A percentile compares a stretch with the other conserved stretches of the same genome.
These are phyloP conservation scores for Celoporthe dispersa DNA, from an alignment of 2,329 filamentous ascomycete species.

Conservation along the genomic window DNA sequence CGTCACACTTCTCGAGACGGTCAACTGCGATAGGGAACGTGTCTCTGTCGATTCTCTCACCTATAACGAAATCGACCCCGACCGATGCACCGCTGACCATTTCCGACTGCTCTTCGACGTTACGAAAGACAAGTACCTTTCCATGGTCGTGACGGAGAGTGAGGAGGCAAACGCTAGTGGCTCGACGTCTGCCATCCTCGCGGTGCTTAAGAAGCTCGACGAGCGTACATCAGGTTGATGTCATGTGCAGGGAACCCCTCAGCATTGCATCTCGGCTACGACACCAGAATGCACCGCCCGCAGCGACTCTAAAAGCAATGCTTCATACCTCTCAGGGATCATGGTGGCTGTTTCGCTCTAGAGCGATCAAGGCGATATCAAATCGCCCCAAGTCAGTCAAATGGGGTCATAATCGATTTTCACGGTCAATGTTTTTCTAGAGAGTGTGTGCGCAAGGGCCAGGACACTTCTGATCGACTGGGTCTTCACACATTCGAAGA, in stretches of 20 bases:
- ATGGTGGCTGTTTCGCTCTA: neutral
- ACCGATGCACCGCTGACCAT: constrained; percentile 60
- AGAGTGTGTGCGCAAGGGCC: neutral
- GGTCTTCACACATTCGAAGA: neutral
- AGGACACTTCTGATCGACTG: neutral
- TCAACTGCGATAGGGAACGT: constrained; percentile 87
- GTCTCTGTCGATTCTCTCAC: constrained; percentile 92
- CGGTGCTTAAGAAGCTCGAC: constrained; percentile 61
- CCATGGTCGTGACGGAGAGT: constrained; percentile 89
- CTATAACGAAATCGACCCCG: constrained; percentile 87
- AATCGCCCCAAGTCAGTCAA: neutral
- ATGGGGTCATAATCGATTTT: neutral
- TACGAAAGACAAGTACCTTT: constrained; percentile 84
- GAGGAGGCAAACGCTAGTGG: constrained; percentile 89
- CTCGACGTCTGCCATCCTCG: constrained; percentile 82
- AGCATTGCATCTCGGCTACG: neutral
- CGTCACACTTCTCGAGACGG: constrained; percentile 87
- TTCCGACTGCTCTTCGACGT: constrained; percentile 85
- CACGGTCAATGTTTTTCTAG: neutral
- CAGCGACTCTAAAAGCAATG: neutral
- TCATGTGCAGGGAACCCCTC: neutral
- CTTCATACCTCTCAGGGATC: neutral
- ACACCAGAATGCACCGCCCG: neutral
- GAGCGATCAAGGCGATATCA: no score
- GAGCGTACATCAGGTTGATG: constrained; percentile 45